These are phyloP conservation scores for Xeromyces bisporus DNA, from an alignment of 495 filamentous ascomycete genomes.

Conservation along the genomic window DNA sequence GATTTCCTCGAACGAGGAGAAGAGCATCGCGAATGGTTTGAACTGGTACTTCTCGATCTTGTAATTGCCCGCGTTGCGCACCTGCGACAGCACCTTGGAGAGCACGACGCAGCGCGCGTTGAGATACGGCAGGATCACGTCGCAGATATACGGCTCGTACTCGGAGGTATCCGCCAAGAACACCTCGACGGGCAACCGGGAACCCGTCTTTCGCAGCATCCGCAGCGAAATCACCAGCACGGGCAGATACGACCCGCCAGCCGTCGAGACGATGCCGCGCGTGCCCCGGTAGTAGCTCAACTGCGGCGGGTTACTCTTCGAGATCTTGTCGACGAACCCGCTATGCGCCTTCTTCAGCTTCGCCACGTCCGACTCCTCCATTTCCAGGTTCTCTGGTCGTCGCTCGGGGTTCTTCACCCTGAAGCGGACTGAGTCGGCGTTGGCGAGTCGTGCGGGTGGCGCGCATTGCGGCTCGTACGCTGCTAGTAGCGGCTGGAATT, in stretches of 20 bases:
- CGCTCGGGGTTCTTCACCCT: slow-evolving; percentile 8
- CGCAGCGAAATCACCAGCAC: slow-evolving; percentile 27
- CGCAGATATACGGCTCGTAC: slow-evolving; percentile 33
- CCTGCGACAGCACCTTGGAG: slow-evolving; percentile 12
- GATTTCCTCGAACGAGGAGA: slow-evolving; percentile 32
- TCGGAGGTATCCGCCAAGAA: slow-evolving; percentile 25
- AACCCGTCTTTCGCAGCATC: slow-evolving; percentile 34
- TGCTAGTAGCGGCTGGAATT: slow-evolving; percentile 11
- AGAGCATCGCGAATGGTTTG: slow-evolving; percentile 33
- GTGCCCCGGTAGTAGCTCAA: slow-evolving; percentile 22
- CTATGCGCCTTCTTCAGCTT: slow-evolving; percentile 17
- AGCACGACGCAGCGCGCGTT: slow-evolving; percentile 29
- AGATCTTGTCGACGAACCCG: slow-evolving; percentile 21
- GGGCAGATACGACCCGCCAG: slow-evolving; percentile 19
- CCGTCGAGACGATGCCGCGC: slow-evolving; percentile 28
- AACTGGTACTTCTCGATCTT: slow-evolving; percentile 26
- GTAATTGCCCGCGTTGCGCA: slow-evolving; percentile 2
- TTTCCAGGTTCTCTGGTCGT: slow-evolving; percentile 16
- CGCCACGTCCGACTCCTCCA: slow-evolving; percentile 13
- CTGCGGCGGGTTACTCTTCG: slow-evolving; percentile 12
- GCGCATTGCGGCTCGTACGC: slow-evolving; percentile 8
- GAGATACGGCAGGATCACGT: slow-evolving; percentile 21
- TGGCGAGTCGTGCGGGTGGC: slow-evolving; percentile 8
- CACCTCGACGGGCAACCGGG: slow-evolving; percentile 33
- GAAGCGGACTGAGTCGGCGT: slow-evolving; percentile 10